Base-by-base conservation (phyloP, 371 early-diverging fungal species). In the Capillidium heterosporum region DNA sequence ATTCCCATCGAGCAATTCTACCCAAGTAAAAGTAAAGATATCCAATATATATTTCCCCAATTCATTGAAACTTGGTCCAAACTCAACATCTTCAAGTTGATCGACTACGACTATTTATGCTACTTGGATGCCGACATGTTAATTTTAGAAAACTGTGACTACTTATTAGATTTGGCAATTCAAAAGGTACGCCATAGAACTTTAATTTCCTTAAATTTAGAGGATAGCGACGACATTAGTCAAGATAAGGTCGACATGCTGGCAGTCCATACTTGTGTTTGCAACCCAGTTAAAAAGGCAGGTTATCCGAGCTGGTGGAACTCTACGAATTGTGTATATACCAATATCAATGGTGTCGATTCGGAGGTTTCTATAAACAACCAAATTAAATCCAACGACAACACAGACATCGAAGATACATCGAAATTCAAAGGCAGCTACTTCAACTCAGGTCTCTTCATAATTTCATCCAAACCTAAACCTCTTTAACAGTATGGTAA, bases 181-280 rank as follows among this genome's bases (percentile, higher is more conserved):
- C 5, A 10, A 23, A 32, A 10, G 3, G 13, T 51, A 31, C 4
- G 23, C 10, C 49, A 49, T 49, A 13, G 29, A 10, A 17, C 47
- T 10, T 17, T 17, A 21, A 17, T 40, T 40, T 13, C 10, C 40
- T 40, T 13, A 13, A 44, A 44, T 7, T 5, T 17, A 15, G 8
- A 44, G 5, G 19, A 19, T 19, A 7, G 1, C 10, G 23, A 44
- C 46, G 46, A n/a, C 8, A 44, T 5, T 8, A 44, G 11, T n/a
- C 17, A 3, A 15, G 40, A n/a, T n/a, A 32, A 19, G n/a, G 23
- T 35, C 4, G 15, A 51, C 8, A 10, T 51, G 39, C 7, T 51
- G 35, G 52, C 52, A 23, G 10, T 15, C 10, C 52, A 51, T 51
- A 28, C 52, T 35, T 51, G 52, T 32, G 52, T 51, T 21, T 51